Evolutionary conservation across 164 flowering plant species (phyloP).

Genomic region (grape (Vitis vinifera)): DNA sequence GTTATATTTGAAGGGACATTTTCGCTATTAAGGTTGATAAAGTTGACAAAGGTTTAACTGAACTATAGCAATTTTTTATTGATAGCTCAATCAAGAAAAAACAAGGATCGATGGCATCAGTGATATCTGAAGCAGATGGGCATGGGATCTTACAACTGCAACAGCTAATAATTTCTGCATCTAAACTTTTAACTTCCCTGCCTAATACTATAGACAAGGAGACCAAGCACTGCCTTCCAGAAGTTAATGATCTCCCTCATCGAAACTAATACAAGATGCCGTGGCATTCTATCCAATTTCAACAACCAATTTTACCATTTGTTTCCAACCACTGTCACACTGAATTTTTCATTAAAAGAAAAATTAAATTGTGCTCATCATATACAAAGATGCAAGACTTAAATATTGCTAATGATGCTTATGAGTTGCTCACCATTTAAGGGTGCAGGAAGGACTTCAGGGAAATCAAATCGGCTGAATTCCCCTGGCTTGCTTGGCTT

Average conservation of each 20-base stretch:
- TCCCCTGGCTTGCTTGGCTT: slow-evolving; percentile 97
- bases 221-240: no score
- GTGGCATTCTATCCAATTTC: not conserved
- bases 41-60: not conserved
- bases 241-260: no score
- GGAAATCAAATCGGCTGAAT: slow-evolving; percentile 96
- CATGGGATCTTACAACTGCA: no score
- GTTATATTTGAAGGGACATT: not conserved
- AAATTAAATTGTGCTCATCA: no score
- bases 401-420: not conserved
- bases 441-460: slow-evolving; percentile 87
- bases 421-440: slow-evolving; percentile 65
- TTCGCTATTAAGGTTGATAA: not conserved
- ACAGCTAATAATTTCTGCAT: no score
- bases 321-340: no score
- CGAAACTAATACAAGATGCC: not conserved
- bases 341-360: no score
- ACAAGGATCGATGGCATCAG: no score
- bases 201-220: no score
- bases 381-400: not conserved
- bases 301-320: no score
- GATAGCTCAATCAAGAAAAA: not conserved
- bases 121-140: no score
- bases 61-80: not conserved
- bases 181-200: no score